Conservation (phyloP, 164 flowering plant genomes). For the Stephania japonica region DNA sequence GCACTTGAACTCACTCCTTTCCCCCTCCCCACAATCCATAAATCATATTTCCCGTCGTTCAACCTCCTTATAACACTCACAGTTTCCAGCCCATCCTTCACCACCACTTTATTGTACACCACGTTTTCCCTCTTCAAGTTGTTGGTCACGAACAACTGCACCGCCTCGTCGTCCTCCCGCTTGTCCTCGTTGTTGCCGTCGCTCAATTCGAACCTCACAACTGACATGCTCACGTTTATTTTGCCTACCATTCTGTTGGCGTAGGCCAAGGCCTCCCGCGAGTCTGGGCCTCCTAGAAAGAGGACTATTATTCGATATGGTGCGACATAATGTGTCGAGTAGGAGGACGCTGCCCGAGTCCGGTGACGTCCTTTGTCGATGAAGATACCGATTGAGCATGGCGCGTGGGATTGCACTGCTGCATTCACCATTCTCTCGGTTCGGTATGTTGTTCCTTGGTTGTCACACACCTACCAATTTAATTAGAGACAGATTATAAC, state of each 20-base stretch:
- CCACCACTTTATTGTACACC: slow-evolving; percentile 28
- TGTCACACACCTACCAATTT: not conserved
- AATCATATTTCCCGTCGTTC: slow-evolving; percentile 20
- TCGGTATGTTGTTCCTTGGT: not conserved
- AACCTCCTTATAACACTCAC: slow-evolving; percentile 9
- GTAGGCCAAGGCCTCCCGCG: slow-evolving; percentile 41
- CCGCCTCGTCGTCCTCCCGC: slow-evolving; percentile 23
- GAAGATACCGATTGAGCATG: slow-evolving; percentile 5
- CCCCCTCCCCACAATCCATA: slow-evolving; percentile 39
- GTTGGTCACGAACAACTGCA: slow-evolving; percentile 17
- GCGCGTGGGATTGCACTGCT: not conserved
- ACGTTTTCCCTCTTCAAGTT: slow-evolving; percentile 20
- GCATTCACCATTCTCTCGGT: not conserved
- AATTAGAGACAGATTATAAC: too few relatives aligned
- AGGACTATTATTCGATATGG: slow-evolving; percentile 1
- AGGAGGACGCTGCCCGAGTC: not conserved
- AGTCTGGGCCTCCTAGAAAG: slow-evolving; percentile 48
- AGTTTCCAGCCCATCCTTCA: slow-evolving; percentile 30
- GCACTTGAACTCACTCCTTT: slow-evolving; percentile 27
- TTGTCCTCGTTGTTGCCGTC: not conserved
- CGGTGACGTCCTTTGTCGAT: not conserved
- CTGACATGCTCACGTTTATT: slow-evolving; percentile 21
- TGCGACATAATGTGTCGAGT: not conserved
- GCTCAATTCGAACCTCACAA: slow-evolving; percentile 22
- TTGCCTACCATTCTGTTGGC: slow-evolving; percentile 36